Conservation (phyloP, 257 asterid genomes). For the Solanum pimpinellifolium region DNA sequence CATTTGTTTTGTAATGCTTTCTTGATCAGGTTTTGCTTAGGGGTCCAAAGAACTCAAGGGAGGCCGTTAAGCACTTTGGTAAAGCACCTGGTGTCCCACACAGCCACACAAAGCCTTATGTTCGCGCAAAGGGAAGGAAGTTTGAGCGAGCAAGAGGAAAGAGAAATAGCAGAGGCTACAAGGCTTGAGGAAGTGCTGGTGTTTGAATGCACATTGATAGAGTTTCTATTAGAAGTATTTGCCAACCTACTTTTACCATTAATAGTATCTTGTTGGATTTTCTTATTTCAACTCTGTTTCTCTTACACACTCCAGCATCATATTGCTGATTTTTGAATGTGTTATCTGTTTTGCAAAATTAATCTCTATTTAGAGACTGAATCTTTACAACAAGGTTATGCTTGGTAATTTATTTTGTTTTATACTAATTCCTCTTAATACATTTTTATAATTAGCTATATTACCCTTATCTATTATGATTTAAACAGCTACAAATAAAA, state of each 20-base stretch:
- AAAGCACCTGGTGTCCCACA: conserved; percentile 96
- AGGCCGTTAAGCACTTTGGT: conserved; percentile 91
- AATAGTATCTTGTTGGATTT: not conserved
- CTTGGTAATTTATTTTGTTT: not conserved
- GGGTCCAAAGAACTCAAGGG: conserved; percentile 73
- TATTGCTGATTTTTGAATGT: not conserved
- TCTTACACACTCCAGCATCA: not conserved
- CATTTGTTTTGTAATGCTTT: not conserved
- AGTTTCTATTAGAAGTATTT: conserved; percentile 1
- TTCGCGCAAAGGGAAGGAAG: conserved; percentile 84
- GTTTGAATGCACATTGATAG: conserved; percentile 5
- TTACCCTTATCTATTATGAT: too few species aligned
- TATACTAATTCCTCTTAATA: not conserved
- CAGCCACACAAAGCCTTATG: conserved; percentile 93
- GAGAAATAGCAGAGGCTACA: conserved; percentile 75
- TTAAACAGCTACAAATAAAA: too few species aligned
- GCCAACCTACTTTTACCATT: not conserved
- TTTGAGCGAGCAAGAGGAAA: conserved; percentile 80
- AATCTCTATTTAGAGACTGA: not conserved
- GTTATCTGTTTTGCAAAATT: not conserved
- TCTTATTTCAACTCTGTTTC: not conserved
- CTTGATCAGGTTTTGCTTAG: conserved; percentile 59
- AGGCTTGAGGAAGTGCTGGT: conserved; percentile 26
- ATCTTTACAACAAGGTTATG: too few species aligned
- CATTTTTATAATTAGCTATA: too few species aligned